Percentiles rank a stretch among this genome's conserved stretches.
Evolutionary conservation across 2,329 filamentous ascomycete species (phyloP).

Genomic region (Seiridium cupressi): DNA sequence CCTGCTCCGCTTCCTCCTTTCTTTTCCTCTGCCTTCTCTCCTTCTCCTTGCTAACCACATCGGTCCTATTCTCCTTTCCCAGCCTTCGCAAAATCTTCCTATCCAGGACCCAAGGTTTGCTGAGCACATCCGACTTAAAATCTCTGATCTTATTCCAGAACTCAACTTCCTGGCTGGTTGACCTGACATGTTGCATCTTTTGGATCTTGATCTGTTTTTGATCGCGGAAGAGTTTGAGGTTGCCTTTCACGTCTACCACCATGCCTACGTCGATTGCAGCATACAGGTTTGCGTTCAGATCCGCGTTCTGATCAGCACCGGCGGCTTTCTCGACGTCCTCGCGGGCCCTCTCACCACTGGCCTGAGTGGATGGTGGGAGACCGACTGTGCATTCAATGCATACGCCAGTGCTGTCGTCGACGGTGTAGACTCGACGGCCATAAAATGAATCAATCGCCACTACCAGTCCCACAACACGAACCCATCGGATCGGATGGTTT

Average conservation of each 20-base stretch:
- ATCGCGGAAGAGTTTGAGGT: conserved; percentile 44
- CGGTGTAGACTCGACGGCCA: conserved; percentile 47
- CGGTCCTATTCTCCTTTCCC: conserved; percentile 42
- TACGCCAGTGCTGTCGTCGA: conserved; percentile 65
- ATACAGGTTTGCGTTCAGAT: conserved; percentile 8
- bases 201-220: conserved; percentile 52
- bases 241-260: conserved; percentile 57
- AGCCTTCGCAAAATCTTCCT: conserved; percentile 48
- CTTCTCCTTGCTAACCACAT: conserved; percentile 19
- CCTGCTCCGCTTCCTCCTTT: conserved; percentile 7
- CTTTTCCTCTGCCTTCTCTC: conserved; percentile 11
- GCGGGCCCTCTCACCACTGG: not conserved
- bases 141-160: conserved; percentile 56
- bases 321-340: not conserved
- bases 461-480: conserved; percentile 68
- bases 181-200: conserved; percentile 44
- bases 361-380: conserved; percentile 15
- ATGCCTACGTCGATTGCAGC: conserved; percentile 44
- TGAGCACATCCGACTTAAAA: conserved; percentile 51
- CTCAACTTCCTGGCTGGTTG: conserved; percentile 55
- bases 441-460: conserved; percentile 57
- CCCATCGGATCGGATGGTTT: conserved; percentile 77
- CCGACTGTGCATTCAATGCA: conserved; percentile 49
- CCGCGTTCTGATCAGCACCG: not conserved
- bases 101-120: conserved; percentile 53